Conservation (phyloP, 1,284 basidiomycete genomes). For the Pyrrhoderma lamaoense region DNA sequence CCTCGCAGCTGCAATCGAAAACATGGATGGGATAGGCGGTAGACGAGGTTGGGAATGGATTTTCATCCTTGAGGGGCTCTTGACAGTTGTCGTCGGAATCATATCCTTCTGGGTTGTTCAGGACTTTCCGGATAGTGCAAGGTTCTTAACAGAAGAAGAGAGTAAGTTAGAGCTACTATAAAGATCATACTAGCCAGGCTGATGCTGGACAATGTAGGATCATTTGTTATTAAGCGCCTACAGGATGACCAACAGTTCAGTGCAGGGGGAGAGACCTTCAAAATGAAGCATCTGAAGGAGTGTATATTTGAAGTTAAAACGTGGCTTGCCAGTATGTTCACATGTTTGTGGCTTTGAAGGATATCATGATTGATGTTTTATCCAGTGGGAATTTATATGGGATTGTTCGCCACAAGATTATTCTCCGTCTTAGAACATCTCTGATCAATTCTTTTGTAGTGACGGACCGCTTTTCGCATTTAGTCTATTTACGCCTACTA, state of each 20-base stretch:
- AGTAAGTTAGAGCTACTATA: too few relatives aligned
- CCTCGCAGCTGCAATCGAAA: constrained; percentile 56
- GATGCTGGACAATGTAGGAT: constrained; percentile 25
- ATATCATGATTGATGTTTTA: not conserved
- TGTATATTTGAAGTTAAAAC: constrained; percentile 47
- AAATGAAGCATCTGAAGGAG: constrained; percentile 38
- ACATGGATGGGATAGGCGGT: constrained; percentile 62
- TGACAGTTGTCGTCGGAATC: constrained; percentile 49
- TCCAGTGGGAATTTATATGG: constrained; percentile 42
- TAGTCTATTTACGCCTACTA: constrained; percentile 48
- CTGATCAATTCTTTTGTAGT: constrained; percentile 21
- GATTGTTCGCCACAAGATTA: constrained; percentile 29
- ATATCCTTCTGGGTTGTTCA: constrained; percentile 48
- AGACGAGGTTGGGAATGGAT: constrained; percentile 60
- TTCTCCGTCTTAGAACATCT: not conserved
- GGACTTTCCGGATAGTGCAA: constrained; percentile 57
- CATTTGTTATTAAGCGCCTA: constrained; percentile 40
- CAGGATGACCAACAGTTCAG: constrained; percentile 42
- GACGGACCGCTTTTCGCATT: constrained; percentile 49
- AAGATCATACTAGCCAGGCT: not conserved
- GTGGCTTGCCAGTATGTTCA: constrained; percentile 36
- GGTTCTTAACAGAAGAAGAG: constrained; percentile 45
- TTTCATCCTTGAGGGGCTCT: constrained; percentile 71
- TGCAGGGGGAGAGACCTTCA: constrained; percentile 42
- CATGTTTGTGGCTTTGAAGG: not conserved